Evolutionary conservation across 192 early-diverging fungal genomes (phyloP).

Genomic region (Obelidium mucronatum): DNA sequence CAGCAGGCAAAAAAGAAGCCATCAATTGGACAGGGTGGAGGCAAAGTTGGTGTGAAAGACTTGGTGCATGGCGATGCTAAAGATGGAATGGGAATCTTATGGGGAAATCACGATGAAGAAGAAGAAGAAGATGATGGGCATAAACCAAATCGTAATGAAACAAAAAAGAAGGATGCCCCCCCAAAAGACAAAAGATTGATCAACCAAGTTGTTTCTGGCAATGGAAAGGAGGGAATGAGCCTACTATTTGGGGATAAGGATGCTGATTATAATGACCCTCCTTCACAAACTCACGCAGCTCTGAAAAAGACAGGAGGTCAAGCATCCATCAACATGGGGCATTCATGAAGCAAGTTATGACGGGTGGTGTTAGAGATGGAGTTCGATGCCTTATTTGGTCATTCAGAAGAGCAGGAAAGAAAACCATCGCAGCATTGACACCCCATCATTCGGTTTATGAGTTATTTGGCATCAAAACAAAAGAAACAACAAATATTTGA

Average conservation of each 20-base stretch:
- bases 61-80: neutral
- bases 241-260: slow-evolving; percentile 5
- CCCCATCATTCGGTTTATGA: too few relatives aligned
- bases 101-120: neutral
- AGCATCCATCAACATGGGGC: neutral
- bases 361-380: slow-evolving; percentile 1
- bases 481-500: neutral
- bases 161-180: neutral
- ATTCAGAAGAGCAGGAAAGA: neutral
- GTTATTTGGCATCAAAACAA: neutral
- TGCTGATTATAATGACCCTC: neutral
- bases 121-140: slow-evolving; percentile 8
- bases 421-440: too few relatives aligned
- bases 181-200: too few relatives aligned
- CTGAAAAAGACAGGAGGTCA: neutral
- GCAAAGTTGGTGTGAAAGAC: slow-evolving; percentile 1
- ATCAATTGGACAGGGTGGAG: neutral
- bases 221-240: slow-evolving; percentile 7
- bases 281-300: neutral
- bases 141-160: neutral
- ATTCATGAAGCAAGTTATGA: slow-evolving; percentile 1
- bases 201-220: neutral
- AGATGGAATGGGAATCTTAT: neutral
- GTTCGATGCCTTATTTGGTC: slow-evolving; percentile 18
- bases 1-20: neutral